A percentile compares a stretch with the other conserved stretches of the same genome.
These are phyloP conservation scores for Xylariaceae sp. DNA, from an alignment of 2,329 filamentous ascomycete species.

Conservation along the genomic window DNA sequence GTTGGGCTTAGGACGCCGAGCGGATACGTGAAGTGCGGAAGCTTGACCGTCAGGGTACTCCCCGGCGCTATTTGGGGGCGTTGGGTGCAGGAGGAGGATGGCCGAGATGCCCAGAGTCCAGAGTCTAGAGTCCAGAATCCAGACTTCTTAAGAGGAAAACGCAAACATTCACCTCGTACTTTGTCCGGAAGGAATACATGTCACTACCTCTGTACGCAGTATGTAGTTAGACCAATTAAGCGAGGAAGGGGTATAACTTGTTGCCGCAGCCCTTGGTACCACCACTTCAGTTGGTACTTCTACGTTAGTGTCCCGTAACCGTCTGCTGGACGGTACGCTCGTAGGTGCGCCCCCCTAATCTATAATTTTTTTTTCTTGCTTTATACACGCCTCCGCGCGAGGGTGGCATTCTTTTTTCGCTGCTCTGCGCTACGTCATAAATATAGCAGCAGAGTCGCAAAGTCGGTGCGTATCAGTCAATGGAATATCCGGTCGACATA, in stretches of 20 bases:
- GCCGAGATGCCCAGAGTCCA: neutral
- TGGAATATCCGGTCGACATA: too few relatives aligned
- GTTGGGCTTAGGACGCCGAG: neutral
- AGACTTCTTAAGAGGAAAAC: neutral
- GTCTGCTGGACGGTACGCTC: neutral
- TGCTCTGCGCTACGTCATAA: neutral
- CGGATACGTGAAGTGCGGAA: neutral
- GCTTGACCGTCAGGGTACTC: neutral
- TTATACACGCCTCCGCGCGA: neutral
- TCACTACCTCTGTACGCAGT: neutral
- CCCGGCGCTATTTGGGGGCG: neutral
- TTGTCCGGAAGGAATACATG: neutral
- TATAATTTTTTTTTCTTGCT: neutral
- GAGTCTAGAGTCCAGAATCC: neutral
- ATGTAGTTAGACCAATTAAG: neutral
- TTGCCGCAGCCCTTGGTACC: neutral
- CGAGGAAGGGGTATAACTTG: neutral
- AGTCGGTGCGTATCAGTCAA: neutral
- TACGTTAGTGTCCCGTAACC: neutral
- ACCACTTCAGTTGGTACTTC: neutral
- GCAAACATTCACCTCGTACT: neutral
- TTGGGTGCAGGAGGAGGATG: neutral
- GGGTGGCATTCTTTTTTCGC: neutral
- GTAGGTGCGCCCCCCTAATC: neutral
- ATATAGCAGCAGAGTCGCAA: neutral